Conservation (phyloP, 2,329 filamentous ascomycete genomes). For the Nothophoma quercina region DNA sequence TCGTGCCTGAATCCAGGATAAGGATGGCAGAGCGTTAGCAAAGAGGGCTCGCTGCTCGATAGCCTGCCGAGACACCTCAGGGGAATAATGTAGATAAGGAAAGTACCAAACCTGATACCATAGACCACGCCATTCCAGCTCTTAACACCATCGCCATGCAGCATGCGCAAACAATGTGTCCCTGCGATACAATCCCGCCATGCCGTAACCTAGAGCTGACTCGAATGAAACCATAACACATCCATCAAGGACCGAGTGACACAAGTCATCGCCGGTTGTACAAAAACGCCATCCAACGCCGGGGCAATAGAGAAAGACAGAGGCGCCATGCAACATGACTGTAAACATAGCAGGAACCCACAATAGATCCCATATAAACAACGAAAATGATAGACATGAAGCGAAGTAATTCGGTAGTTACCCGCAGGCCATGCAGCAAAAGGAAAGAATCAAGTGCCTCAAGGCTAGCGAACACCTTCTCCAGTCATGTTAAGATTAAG, state of each 20-base stretch:
- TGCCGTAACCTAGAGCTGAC: constrained; percentile 5
- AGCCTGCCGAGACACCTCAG: constrained; percentile 10
- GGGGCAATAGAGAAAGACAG: constrained; percentile 24
- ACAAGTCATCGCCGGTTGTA: constrained; percentile 17
- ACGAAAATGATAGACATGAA: constrained; percentile 25
- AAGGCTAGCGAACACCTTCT: constrained; percentile 34
- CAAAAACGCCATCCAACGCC: constrained; percentile 29
- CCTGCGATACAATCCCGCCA: constrained; percentile 10
- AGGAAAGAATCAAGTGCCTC: constrained; percentile 18
- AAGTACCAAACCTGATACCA: constrained; percentile 25
- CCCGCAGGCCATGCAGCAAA: constrained; percentile 38
- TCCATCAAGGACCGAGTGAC: constrained; percentile 16
- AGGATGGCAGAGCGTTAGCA: constrained; percentile 14
- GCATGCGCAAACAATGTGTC: constrained; percentile 10
- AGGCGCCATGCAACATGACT: constrained; percentile 28
- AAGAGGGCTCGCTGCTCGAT: constrained; percentile 7
- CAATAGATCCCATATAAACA: constrained; percentile 31
- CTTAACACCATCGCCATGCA: constrained; percentile 17
- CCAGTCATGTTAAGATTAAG: constrained; percentile 41
- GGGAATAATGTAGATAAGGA: constrained; percentile 13
- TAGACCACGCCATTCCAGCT: constrained; percentile 15
- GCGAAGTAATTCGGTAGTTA: constrained; percentile 22
- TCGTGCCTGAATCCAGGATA: constrained; percentile 35
- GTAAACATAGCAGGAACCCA: not conserved
- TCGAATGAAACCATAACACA: constrained; percentile 9